phyloP scores from a whole-genome alignment of 805 yeast species.

The Tetrapisispora arboricola region DNA sequence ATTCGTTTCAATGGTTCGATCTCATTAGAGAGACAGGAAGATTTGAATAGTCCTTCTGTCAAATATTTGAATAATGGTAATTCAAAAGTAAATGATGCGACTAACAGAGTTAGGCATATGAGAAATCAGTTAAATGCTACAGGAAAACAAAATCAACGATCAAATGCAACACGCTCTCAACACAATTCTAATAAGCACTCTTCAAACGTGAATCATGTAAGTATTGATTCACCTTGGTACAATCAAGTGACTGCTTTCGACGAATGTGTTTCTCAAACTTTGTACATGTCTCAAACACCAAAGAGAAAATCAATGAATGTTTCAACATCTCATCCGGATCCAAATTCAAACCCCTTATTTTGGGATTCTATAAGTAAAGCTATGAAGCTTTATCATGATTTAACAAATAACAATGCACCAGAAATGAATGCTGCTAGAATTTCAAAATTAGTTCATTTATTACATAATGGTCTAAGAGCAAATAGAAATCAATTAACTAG shows the following conservation, averaged over 20 bases:
- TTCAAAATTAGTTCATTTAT: conserved; percentile 39
- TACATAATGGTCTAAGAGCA: conserved; percentile 47
- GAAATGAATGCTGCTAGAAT: conserved; percentile 39
- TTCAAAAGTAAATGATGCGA: conserved; percentile 15
- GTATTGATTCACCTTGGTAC: conserved; percentile 29
- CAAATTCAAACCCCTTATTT: conserved; percentile 36
- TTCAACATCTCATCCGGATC: conserved; percentile 28
- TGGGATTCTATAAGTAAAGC: conserved; percentile 45
- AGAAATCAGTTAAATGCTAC: conserved; percentile 11
- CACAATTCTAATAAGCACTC: conserved; percentile 4
- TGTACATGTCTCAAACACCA: conserved; percentile 29
- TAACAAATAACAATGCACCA: conserved; percentile 33
- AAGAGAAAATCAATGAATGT: conserved; percentile 24
- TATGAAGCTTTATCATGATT: conserved; percentile 40
- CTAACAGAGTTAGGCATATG: conserved; percentile 24
- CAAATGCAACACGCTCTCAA: neutral
- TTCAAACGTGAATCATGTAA: conserved; percentile 11
- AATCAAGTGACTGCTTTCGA: conserved; percentile 43
- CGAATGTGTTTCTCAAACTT: conserved; percentile 35
- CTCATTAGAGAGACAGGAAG: conserved; percentile 23
- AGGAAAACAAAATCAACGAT: neutral
- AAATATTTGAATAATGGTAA: conserved; percentile 13
- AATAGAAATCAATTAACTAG: conserved; percentile 45
- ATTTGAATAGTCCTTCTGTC: conserved; percentile 6
- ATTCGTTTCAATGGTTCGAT: conserved; percentile 30